These are phyloP conservation scores for Boletus rubroflammeus DNA, from an alignment of 768 basidiomycete genomes.

Conservation along the genomic window DNA sequence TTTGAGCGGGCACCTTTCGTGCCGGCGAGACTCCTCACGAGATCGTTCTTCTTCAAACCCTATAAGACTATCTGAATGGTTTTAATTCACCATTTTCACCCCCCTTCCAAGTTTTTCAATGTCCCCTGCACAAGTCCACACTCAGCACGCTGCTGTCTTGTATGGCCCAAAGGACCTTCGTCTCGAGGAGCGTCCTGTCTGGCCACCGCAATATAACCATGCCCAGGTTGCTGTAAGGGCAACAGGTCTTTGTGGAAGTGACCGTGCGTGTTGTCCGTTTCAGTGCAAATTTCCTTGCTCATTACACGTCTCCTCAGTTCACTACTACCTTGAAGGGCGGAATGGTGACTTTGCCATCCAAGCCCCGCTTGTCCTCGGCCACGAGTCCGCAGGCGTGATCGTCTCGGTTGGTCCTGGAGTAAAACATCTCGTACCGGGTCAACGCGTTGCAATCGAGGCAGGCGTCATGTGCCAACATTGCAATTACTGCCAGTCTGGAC, in stretches of 20 bases:
- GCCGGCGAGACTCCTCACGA: conserved; percentile 33
- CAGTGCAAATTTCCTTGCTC: conserved; percentile 1
- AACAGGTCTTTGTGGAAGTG: conserved; percentile 90
- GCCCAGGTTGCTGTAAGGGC: conserved; percentile 77
- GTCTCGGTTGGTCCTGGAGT: conserved; percentile 78
- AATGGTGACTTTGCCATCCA: conserved; percentile 91
- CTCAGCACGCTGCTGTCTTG: conserved; percentile 74
- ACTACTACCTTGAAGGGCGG: conserved; percentile 85
- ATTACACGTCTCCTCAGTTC: conserved; percentile 48
- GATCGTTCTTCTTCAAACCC: conserved; percentile 30
- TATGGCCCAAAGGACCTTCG: conserved; percentile 82
- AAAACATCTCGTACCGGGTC: conserved; percentile 61
- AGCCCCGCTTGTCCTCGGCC: conserved; percentile 86
- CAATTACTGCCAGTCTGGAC: conserved; percentile 62
- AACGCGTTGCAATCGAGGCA: conserved; percentile 91
- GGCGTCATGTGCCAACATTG: conserved; percentile 85
- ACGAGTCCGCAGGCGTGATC: conserved; percentile 87
- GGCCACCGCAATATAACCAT: conserved; percentile 67
- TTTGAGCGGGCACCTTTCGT: conserved; percentile 27
- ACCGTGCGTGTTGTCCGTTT: conserved; percentile 46
- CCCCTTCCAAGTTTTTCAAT: conserved; percentile 25
- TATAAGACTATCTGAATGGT: conserved; percentile 33
- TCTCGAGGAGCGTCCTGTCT: conserved; percentile 67
- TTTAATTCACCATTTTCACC: conserved; percentile 22
- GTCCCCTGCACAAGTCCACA: conserved; percentile 47